Evolutionary conservation across 768 basidiomycete genomes (phyloP).

Genomic region (Tulasnella sp.): DNA sequence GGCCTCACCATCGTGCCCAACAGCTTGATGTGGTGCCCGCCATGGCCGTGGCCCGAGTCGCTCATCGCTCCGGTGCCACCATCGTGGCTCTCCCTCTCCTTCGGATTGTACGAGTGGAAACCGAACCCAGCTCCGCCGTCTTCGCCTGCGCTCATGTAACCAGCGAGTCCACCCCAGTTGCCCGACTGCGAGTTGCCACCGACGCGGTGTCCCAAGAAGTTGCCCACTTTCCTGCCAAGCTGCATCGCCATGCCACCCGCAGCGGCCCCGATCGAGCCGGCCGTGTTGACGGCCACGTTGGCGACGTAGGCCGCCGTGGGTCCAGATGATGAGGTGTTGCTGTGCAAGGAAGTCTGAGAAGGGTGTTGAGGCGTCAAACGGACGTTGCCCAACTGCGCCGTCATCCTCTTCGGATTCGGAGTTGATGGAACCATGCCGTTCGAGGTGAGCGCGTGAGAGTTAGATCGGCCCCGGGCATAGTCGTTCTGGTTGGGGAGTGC

Average conservation of each 20-base stretch:
- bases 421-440: neutral
- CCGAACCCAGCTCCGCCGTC: slow-evolving; percentile 9
- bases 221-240: slow-evolving; percentile 34
- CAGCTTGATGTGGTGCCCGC: neutral
- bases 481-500: neutral
- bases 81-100: slow-evolving; percentile 2
- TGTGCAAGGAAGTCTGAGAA: slow-evolving; percentile 11
- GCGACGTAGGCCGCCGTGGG: slow-evolving; percentile 14
- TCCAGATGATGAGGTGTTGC: neutral
- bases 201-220: slow-evolving; percentile 32
- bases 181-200: slow-evolving; percentile 5
- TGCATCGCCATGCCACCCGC: slow-evolving; percentile 32
- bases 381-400: slow-evolving; percentile 18
- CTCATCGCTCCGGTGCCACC: slow-evolving; percentile 4
- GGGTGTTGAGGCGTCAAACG: neutral
- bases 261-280: slow-evolving; percentile 24
- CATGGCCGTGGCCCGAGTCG: neutral
- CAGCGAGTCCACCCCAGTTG: neutral
- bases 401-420: slow-evolving; percentile 24
- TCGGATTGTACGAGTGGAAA: neutral
- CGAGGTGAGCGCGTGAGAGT: neutral
- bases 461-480: neutral
- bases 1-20: slow-evolving; percentile 31
- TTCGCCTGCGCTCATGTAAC: slow-evolving; percentile 7
- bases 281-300: slow-evolving; percentile 23